These are phyloP conservation scores for Nepenthes alata DNA, from an alignment of 179 eudicot species.

Conservation along the genomic window DNA sequence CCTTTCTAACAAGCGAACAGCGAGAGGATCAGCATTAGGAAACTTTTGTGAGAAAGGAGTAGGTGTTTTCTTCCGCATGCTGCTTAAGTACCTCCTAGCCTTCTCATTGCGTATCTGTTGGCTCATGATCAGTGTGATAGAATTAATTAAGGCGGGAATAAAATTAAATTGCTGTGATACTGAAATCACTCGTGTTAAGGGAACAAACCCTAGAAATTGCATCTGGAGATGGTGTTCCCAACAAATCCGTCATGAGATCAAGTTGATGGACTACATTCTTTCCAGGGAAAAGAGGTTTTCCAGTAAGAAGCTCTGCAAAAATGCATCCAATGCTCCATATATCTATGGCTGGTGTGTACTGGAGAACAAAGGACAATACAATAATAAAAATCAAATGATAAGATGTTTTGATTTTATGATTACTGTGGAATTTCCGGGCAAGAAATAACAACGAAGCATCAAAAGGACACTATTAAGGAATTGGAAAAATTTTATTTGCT, in stretches of 20 bases:
- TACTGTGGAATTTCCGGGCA: no score
- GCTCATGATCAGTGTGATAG: background rate
- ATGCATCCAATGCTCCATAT: slow-evolving; percentile 97
- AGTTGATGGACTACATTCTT: slow-evolving; percentile 92
- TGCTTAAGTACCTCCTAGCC: slow-evolving; percentile 71
- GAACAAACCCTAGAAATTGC: slow-evolving; percentile 67
- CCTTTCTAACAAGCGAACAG: slow-evolving; percentile 65
- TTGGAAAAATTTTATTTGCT: no score
- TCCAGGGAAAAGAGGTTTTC: slow-evolving; percentile 88
- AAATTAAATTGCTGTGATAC: no score
- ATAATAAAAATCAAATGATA: background rate
- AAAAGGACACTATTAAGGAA: no score
- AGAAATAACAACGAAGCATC: no score
- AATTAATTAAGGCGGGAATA: no score
- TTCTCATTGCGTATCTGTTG: slow-evolving; percentile 74
- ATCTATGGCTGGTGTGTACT: slow-evolving; percentile 95
- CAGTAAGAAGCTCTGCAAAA: slow-evolving; percentile 80
- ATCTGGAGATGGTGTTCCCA: slow-evolving; percentile 84
- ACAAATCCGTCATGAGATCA: slow-evolving; percentile 79
- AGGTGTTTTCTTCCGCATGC: slow-evolving; percentile 76
- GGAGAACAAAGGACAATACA: slow-evolving; percentile 13
- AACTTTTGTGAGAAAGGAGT: slow-evolving; percentile 65
- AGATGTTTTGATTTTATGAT: no score
- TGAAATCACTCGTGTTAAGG: background rate
- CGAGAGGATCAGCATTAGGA: slow-evolving; percentile 76